Conservation (phyloP, 1,284 basidiomycete genomes). For the Erythrobasidium hasegawianum region DNA sequence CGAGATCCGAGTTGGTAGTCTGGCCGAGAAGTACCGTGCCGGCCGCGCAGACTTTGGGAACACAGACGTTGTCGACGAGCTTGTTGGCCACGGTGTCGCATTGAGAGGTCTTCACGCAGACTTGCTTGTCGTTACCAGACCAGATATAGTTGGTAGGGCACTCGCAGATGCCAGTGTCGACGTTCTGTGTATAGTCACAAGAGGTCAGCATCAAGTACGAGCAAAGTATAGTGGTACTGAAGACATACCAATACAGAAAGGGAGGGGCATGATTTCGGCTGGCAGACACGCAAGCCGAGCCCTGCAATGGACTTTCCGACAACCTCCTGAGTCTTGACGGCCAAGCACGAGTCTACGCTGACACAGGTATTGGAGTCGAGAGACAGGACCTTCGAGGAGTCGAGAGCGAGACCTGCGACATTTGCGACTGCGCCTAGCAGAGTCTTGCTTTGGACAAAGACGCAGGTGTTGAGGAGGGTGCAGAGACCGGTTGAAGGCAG, state of each 20-base stretch:
- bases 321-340: conserved; percentile 14
- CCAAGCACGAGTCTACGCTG: conserved; percentile 11
- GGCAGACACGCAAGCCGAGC: conserved; percentile 9
- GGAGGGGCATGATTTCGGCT: conserved; percentile 4
- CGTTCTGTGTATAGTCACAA: not conserved
- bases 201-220: not conserved
- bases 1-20: not conserved
- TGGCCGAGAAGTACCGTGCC: conserved; percentile 3
- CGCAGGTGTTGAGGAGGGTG: conserved; percentile 16
- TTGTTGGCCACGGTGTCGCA: conserved; percentile 6
- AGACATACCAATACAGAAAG: conserved; percentile 19
- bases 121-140: not conserved
- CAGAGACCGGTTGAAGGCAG: conserved; percentile 6
- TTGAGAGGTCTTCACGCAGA: conserved; percentile 10
- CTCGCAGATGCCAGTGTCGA: conserved; percentile 17
- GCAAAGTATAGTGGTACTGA: not conserved
- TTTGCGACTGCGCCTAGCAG: conserved; percentile 1
- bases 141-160: conserved; percentile 9
- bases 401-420: conserved; percentile 5
- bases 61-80: conserved; percentile 8
- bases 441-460: conserved; percentile 2
- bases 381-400: conserved; percentile 12
- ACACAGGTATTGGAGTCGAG: conserved; percentile 20
- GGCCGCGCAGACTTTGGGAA: conserved; percentile 25
- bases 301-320: conserved; percentile 11